Base-by-base conservation (phyloP, 2,329 filamentous ascomycete species). In the Alternaria sp. region DNA sequence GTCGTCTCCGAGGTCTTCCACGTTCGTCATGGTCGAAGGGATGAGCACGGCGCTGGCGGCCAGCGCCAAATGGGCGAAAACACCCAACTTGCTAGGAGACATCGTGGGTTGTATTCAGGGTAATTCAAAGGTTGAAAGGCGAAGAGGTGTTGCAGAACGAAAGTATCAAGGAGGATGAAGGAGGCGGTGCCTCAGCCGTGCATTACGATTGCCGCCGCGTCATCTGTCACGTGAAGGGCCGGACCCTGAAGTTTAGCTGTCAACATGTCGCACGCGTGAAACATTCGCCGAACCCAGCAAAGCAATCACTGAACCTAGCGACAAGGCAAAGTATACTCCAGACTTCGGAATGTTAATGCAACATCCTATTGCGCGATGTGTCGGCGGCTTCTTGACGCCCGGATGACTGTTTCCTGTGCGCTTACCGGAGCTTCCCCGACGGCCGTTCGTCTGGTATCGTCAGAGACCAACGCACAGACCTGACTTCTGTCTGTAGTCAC, bases 31-130 rank as follows among this genome's bases (percentile, higher is more conserved):
- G 28, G 67, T 71, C 17, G 77, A 75, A 15, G 78, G 78, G 44
- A 80, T 69, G 49, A 80, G 74, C 54, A 80, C 65, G 50, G 77
- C 77, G 64, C 69, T 75, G 71, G 75, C 74, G 70, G 68, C 74
- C 74, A 79, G 74, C 72, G 77, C 78, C 70, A 80, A 65, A 65
- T 69, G 70, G 64, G 76, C 76, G 64, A 70, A 66, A 36, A 80
- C 67, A 65, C 76, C 75, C 59, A 80, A 62, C 46, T 73, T 73
- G 65, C 65, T 74, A 59, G 65, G 66, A 65, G 73, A 67, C 78
- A 80, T 80, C 21, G 36, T 72, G 52, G 54, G 52, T 21, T 57
- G 55, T 61, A 57, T 61, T 59, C 59, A 70, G 67, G 50, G 62
- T 57, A 56, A 64, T 58, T 51, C 52, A 54, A 46, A 62, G 43